phyloP scores from a whole-genome alignment of 768 basidiomycete species.

The Trametes coccinea region DNA sequence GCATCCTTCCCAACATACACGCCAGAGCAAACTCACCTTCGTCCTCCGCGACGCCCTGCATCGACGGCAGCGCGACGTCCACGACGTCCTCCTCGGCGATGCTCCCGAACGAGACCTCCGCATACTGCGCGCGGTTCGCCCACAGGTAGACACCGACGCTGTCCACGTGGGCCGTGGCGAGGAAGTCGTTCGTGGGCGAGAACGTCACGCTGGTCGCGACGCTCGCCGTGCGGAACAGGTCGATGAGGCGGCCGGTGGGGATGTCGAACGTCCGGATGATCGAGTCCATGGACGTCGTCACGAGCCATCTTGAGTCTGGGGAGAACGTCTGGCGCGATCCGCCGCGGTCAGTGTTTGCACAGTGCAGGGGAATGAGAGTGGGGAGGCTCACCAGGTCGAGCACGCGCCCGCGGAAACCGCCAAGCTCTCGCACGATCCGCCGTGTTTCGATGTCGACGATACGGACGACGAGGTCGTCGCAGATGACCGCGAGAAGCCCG shows the following conservation, averaged over 20 bases:
- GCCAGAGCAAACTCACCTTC: slow-evolving; percentile 52
- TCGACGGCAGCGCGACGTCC: slow-evolving; percentile 73
- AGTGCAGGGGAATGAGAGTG: not conserved
- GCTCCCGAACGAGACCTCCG: slow-evolving; percentile 78
- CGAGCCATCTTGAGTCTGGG: slow-evolving; percentile 91
- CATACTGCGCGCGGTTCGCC: slow-evolving; percentile 95
- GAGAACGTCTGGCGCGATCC: slow-evolving; percentile 74
- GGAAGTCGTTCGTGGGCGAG: slow-evolving; percentile 93
- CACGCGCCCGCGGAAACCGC: slow-evolving; percentile 80
- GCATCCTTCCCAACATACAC: no score
- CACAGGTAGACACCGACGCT: slow-evolving; percentile 95
- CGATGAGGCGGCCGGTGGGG: slow-evolving; percentile 89
- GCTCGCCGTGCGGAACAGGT: slow-evolving; percentile 85
- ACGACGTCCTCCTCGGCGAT: slow-evolving; percentile 69
- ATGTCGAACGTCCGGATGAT: slow-evolving; percentile 94
- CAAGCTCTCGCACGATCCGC: slow-evolving; percentile 84
- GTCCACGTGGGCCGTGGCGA: slow-evolving; percentile 93
- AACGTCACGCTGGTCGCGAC: slow-evolving; percentile 90
- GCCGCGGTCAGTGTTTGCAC: not conserved
- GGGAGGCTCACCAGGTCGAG: slow-evolving; percentile 75
- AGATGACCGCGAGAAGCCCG: slow-evolving; percentile 77
- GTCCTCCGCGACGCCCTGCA: slow-evolving; percentile 82
- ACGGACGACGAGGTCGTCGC: slow-evolving; percentile 85
- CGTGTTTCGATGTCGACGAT: slow-evolving; percentile 90
- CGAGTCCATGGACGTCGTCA: slow-evolving; percentile 86